A percentile compares a stretch with the other conserved stretches of the same genome.
Evolutionary conservation across 495 filamentous ascomycete species (phyloP).

Genomic region (Jackrogersella multiformis): DNA sequence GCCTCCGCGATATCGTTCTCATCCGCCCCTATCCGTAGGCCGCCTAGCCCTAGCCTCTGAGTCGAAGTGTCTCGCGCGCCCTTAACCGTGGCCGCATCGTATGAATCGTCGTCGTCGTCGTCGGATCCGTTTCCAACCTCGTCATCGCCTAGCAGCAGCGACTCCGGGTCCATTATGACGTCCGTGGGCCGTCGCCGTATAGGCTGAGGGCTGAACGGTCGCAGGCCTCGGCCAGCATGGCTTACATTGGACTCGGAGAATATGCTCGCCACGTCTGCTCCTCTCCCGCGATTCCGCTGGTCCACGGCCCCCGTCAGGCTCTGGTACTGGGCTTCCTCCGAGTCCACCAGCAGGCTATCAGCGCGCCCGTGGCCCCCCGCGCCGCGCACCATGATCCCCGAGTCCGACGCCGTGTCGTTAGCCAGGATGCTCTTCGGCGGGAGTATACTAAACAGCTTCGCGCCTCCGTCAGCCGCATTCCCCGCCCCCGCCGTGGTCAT

Average conservation of each 20-base stretch:
- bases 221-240: conserved; percentile 54
- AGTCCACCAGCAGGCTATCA: conserved; percentile 58
- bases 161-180: conserved; percentile 53
- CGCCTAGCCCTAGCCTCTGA: conserved; percentile 25
- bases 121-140: conserved; percentile 14
- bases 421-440: conserved; percentile 65
- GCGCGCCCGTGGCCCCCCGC: conserved; percentile 45
- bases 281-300: conserved; percentile 30
- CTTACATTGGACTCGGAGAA: conserved; percentile 62
- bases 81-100: conserved; percentile 37
- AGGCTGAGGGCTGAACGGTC: conserved; percentile 65
- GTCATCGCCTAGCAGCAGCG: conserved; percentile 43
- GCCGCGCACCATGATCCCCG: conserved; percentile 31
- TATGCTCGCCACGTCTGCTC: conserved; percentile 56
- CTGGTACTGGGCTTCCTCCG: conserved; percentile 56
- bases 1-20: conserved; percentile 18
- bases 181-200: conserved; percentile 48
- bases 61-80: conserved; percentile 27
- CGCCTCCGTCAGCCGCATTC: conserved; percentile 46
- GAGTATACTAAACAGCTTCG: conserved; percentile 66
- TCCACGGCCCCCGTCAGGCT: conserved; percentile 58
- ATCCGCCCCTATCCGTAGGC: conserved; percentile 19
- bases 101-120: conserved; percentile 26
- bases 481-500: conserved; percentile 27
- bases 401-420: conserved; percentile 48